Evolutionary conservation across 2,329 filamentous ascomycete genomes (phyloP), one percentile per base, ranked within the genome.

Genomic region (Gaeumannomyces sp.): DNA sequence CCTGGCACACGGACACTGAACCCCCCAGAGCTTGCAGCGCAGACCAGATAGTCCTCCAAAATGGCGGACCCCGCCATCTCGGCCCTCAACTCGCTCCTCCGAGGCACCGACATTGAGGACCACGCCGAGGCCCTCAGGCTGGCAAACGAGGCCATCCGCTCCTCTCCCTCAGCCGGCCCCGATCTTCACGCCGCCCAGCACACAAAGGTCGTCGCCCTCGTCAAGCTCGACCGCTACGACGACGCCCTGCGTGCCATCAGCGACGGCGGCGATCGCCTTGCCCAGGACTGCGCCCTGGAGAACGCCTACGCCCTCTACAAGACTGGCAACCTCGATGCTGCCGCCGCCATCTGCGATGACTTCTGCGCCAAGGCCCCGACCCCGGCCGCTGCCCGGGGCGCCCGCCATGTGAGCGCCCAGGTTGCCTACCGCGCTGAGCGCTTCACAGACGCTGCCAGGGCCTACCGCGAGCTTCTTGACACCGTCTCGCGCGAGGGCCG

Each of bases 241-340:
- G 91, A 95, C 75, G 90, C 90, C 60, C 79, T 92, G 61, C 85
- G 86, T 66, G 83, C 86, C 64, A 83, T 94, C 66, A 84, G 87
- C 66, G 85, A 87, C 50, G 86, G 81, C 25, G 86, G 87, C 61
- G 79, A 84, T 65, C 80, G 78, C 68, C 77, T 93, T 65, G 85
- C 88, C 72, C 78, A 83, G 56, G 77, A 77, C 65, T 91, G 88
- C 69, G 72, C 77, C 22, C 80, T 93, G 59, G 91, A 93, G 75
- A 88, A 88, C 73, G 85, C 89, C 2, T 96, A 96, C 78, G 89
- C 90, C n/a, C 82, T 93, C 27, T 96, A 95, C 78, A 95, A 93
- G 79, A 84, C 85, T 0, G 90, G 90, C 29, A 82, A 87, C 68
- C 82, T 92, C 1, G 79, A 83, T 27, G 87, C 89, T 65, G 91